Evolutionary conservation across 768 basidiomycete species (phyloP).

Genomic region (Leccinum arenicola): DNA sequence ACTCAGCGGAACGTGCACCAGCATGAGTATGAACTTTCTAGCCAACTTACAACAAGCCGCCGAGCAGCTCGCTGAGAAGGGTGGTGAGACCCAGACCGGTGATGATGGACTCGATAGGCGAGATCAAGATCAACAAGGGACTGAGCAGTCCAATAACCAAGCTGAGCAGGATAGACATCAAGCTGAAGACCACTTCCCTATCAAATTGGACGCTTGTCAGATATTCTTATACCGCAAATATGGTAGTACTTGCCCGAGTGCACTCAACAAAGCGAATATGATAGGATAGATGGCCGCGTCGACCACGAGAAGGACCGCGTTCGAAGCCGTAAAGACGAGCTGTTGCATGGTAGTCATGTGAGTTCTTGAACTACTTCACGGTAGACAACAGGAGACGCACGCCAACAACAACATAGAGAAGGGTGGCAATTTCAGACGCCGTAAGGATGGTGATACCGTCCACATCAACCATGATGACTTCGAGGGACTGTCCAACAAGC

Average conservation of each 20-base stretch:
- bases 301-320: slow-evolving; percentile 11
- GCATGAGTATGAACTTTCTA: too few relatives aligned
- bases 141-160: slow-evolving; percentile 7
- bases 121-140: slow-evolving; percentile 3
- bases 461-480: slow-evolving; percentile 2
- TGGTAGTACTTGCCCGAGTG: slow-evolving; percentile 3
- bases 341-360: neutral
- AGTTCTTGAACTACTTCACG: neutral
- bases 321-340: slow-evolving; percentile 8
- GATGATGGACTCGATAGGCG: slow-evolving; percentile 9
- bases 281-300: neutral
- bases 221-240: neutral
- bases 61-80: slow-evolving; percentile 1
- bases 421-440: slow-evolving; percentile 5
- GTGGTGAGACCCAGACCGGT: slow-evolving; percentile 1
- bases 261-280: neutral
- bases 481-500: slow-evolving; percentile 3
- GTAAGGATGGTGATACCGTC: neutral
- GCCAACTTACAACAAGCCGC: slow-evolving; percentile 5
- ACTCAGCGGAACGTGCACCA: too few relatives aligned
- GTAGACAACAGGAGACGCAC: slow-evolving; percentile 1
- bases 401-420: slow-evolving; percentile 1
- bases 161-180: slow-evolving; percentile 4
- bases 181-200: slow-evolving; percentile 3
- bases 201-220: neutral